A percentile compares a stretch with the other conserved stretches of the same genome.
Conservation (phyloP, 495 filamentous ascomycete genomes). For the Darksidea phi region DNA sequence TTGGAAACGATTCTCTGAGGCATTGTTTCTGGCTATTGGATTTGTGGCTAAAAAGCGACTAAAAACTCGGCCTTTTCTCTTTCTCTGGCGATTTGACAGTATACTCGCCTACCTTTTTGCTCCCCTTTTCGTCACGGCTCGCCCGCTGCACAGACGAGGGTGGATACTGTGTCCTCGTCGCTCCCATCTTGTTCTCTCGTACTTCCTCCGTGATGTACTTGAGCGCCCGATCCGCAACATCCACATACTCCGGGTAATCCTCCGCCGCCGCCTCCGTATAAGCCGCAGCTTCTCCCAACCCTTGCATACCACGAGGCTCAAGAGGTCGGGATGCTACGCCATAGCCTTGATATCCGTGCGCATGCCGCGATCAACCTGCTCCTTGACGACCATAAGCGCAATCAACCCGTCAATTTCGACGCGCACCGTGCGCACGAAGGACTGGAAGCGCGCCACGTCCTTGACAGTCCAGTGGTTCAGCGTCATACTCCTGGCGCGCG, state of each 20-base stretch:
- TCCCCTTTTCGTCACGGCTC: background rate
- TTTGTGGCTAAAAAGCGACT: constrained; percentile 10
- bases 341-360: constrained; percentile 39
- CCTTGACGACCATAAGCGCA: constrained; percentile 37
- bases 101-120: background rate
- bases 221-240: constrained; percentile 25
- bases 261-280: constrained; percentile 32
- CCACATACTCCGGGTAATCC: constrained; percentile 40
- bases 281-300: constrained; percentile 40
- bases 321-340: constrained; percentile 40
- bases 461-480: constrained; percentile 37
- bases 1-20: too few species aligned
- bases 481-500: constrained; percentile 34
- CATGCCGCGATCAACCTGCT: constrained; percentile 40
- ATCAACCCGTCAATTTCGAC: constrained; percentile 38
- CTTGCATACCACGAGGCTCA: background rate
- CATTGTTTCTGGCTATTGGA: too few species aligned
- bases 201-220: constrained; percentile 29
- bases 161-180: too few species aligned
- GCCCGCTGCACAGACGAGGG: too few species aligned
- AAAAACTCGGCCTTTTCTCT: constrained; percentile 21
- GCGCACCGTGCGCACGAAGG: constrained; percentile 35
- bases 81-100: background rate
- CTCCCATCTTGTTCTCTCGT: too few species aligned
- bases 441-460: constrained; percentile 31